Evolutionary conservation across 805 yeast genomes (phyloP), one percentile per base, ranked within the genome.

Genomic region (Starmerella geochares): DNA sequence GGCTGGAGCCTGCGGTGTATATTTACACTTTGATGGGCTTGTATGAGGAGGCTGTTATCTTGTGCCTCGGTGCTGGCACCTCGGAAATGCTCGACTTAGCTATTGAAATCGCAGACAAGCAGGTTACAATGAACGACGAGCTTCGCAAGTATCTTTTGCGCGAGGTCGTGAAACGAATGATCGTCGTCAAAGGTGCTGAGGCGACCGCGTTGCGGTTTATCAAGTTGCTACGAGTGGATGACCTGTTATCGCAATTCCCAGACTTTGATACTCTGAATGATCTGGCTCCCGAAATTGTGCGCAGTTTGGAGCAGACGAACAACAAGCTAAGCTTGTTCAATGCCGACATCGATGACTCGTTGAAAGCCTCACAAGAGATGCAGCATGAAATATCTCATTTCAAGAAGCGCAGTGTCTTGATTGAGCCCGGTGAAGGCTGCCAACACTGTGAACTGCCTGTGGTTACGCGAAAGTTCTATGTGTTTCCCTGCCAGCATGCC

Each of bases 401-500:
- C 54, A 63, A 65, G 20, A 71, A 77, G 39, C 72, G 80, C 5
- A 80, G 78, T 55, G 80, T 80, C 33, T 71, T 81, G 0, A 74
- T 90, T 17, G 83, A 83, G 58, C 87, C 95, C 0, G 94, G 92
- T 1, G 92, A 81, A 54, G 76, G 90, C 0, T 92, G 98, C 67
- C 68, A 74, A 38, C 56, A 78, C 3, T 90, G 97, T 65, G 67
- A 71, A n/a, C 74, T 74, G 56, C 74, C 92, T 8, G 68, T 90
- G 40, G 74, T 86, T 2, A 76, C 80, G 3, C 75, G 86, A 50
- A 83, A 79, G 61, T 87, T 87, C 58, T 74, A 81, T 48, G 78
- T 80, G 4, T 92, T 86, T 61, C 96, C 96, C 0, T 92, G 98
- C 62, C 82, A 77, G 50, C 98, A 92, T 63, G 78, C 85, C 4